These are phyloP conservation scores for Epichloe typhina DNA, from an alignment of 2,329 filamentous ascomycete species.

Conservation along the genomic window DNA sequence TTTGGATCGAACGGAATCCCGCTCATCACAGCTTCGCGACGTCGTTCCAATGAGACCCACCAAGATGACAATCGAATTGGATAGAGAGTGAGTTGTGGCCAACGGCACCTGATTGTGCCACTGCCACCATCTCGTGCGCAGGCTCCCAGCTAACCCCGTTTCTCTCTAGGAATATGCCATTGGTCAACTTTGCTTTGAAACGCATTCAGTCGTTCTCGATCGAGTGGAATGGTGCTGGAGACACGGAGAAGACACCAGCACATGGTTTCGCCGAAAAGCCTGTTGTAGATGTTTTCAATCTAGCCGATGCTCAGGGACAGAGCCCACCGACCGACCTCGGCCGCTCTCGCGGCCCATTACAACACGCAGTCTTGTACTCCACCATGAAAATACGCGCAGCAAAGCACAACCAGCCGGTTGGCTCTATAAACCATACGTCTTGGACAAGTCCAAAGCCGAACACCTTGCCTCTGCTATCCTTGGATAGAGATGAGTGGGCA, in stretches of 20 bases:
- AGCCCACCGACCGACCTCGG: background rate
- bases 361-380: constrained; percentile 10
- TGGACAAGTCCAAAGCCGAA: constrained; percentile 7
- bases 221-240: background rate
- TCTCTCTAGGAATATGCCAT: constrained; percentile 9
- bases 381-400: constrained; percentile 10
- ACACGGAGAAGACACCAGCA: background rate
- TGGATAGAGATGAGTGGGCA: constrained; percentile 7
- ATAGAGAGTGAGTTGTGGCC: constrained; percentile 7
- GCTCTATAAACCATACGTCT: constrained; percentile 12
- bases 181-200: constrained; percentile 11
- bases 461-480: constrained; percentile 8
- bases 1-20: background rate
- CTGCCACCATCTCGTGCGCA: background rate
- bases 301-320: constrained; percentile 2
- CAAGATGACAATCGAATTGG: constrained; percentile 6
- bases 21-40: too few species aligned
- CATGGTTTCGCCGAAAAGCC: background rate
- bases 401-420: constrained; percentile 11
- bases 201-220: constrained; percentile 10
- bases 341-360: background rate
- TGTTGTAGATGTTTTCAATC: background rate
- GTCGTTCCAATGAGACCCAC: background rate
- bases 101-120: background rate
- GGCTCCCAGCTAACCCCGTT: background rate